Percentiles rank a stretch among this genome's conserved stretches.
These are phyloP conservation scores for Lactarius akahatsu DNA, from an alignment of 768 basidiomycete genomes.

Conservation along the genomic window DNA sequence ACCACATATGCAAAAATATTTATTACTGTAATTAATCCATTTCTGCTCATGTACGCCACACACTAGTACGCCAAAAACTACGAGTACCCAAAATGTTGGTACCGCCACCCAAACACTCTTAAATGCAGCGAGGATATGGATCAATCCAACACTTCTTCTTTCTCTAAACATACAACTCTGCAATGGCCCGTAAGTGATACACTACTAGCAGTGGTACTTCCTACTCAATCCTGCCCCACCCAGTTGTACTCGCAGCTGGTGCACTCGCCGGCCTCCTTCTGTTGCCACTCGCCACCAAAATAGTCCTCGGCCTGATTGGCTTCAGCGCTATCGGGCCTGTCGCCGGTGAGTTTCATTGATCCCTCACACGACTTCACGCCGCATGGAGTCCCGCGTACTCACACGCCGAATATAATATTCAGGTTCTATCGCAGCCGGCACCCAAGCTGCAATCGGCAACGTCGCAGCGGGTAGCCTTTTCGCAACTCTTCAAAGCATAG, in stretches of 20 bases:
- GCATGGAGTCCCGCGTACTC: neutral
- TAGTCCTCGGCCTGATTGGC: neutral
- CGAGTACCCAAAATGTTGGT: too few relatives aligned
- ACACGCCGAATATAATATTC: neutral
- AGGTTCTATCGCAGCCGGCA: conserved; percentile 33
- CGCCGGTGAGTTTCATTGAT: neutral
- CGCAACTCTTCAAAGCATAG: conserved; percentile 17
- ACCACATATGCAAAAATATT: neutral
- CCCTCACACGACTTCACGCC: neutral
- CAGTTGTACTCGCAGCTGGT: neutral
- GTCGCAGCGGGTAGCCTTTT: conserved; percentile 32
- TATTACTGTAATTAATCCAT: neutral
- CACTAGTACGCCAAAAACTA: too few relatives aligned
- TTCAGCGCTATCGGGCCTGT: conserved; percentile 7
- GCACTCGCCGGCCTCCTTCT: neutral
- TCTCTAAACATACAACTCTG: neutral
- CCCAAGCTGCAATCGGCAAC: conserved; percentile 32
- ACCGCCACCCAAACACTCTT: neutral
- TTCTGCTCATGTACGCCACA: neutral
- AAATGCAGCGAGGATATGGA: neutral
- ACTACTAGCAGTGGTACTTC: neutral
- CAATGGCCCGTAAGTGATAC: neutral
- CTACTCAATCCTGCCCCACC: neutral
- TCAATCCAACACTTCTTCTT: neutral
- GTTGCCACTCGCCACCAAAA: neutral